A percentile compares a stretch with the other conserved stretches of the same genome.
Evolutionary conservation across 1,139 yeast genomes (phyloP).

Genomic region (Blastobotrys elegans): DNA sequence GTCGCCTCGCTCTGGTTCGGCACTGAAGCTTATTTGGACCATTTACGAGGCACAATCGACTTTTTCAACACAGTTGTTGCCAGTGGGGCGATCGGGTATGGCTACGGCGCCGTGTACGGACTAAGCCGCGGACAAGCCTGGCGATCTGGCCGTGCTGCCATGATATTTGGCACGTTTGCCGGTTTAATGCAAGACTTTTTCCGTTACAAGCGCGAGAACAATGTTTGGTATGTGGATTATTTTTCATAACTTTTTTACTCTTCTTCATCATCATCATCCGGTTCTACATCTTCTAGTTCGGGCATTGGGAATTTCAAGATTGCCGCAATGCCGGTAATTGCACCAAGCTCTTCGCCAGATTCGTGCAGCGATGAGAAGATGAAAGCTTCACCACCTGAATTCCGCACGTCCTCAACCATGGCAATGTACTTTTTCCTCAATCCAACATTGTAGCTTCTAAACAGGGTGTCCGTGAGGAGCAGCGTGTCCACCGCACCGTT

Average conservation of each 20-base stretch:
- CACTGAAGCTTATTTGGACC: constrained; percentile 58
- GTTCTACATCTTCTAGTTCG: constrained; percentile 71
- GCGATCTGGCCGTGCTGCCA: constrained; percentile 49
- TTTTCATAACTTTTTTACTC: background rate
- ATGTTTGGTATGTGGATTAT: constrained; percentile 51
- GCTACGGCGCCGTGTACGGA: constrained; percentile 42
- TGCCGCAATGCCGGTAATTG: constrained; percentile 88
- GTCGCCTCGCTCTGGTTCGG: constrained; percentile 53
- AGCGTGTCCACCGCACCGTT: constrained; percentile 74
- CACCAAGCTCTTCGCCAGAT: constrained; percentile 83
- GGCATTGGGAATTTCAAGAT: constrained; percentile 78
- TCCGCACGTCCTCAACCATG: constrained; percentile 63
- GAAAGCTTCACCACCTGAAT: constrained; percentile 69
- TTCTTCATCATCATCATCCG: constrained; percentile 25
- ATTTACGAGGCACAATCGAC: constrained; percentile 51
- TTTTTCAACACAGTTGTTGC: constrained; percentile 58
- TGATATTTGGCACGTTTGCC: constrained; percentile 50
- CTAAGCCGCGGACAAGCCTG: constrained; percentile 46
- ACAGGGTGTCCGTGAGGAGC: constrained; percentile 72
- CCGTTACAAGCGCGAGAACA: constrained; percentile 54
- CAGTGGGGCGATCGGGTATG: constrained; percentile 47
- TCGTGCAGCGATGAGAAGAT: constrained; percentile 84
- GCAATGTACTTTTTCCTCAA: constrained; percentile 64
- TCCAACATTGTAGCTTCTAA: constrained; percentile 69
- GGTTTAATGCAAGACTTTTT: constrained; percentile 66